Conservation (phyloP, 805 yeast genomes). For the Wickerhamomyces hampshirensis region DNA sequence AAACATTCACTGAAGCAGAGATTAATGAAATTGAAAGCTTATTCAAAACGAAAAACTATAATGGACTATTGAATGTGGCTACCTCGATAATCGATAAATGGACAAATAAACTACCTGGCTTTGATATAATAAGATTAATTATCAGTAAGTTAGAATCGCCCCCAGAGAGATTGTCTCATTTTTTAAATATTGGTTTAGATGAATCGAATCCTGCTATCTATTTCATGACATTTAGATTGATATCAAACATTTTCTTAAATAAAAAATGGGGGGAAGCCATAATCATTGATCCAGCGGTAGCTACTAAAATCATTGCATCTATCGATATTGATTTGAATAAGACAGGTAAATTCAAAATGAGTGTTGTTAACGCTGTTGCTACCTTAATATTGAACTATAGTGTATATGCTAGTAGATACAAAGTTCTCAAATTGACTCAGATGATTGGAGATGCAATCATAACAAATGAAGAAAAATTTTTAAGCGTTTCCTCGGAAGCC, state of each 20-base stretch:
- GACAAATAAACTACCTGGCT: conserved; percentile 50
- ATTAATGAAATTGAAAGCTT: conserved; percentile 29
- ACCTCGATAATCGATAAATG: conserved; percentile 39
- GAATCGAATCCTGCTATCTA: conserved; percentile 24
- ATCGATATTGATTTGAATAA: conserved; percentile 14
- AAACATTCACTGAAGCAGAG: conserved; percentile 29
- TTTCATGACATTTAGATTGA: conserved; percentile 53
- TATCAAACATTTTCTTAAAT: conserved; percentile 50
- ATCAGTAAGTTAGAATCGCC: conserved; percentile 36
- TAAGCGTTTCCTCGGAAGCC: conserved; percentile 51
- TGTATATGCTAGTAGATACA: conserved; percentile 30
- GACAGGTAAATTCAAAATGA: conserved; percentile 18
- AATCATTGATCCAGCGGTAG: conserved; percentile 37
- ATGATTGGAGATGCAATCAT: conserved; percentile 27
- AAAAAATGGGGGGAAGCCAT: conserved; percentile 42
- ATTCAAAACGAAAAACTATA: conserved; percentile 26
- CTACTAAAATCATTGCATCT: conserved; percentile 29
- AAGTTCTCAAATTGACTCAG: conserved; percentile 26
- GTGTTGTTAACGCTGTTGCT: conserved; percentile 38
- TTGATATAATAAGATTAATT: conserved; percentile 54
- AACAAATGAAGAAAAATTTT: conserved; percentile 24
- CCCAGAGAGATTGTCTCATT: conserved; percentile 35
- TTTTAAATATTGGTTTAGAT: conserved; percentile 37
- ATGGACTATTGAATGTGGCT: conserved; percentile 32
- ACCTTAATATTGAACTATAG: conserved; percentile 49